These are phyloP conservation scores for Venturia asperata DNA, from an alignment of 2,329 filamentous ascomycete species.

Conservation along the genomic window DNA sequence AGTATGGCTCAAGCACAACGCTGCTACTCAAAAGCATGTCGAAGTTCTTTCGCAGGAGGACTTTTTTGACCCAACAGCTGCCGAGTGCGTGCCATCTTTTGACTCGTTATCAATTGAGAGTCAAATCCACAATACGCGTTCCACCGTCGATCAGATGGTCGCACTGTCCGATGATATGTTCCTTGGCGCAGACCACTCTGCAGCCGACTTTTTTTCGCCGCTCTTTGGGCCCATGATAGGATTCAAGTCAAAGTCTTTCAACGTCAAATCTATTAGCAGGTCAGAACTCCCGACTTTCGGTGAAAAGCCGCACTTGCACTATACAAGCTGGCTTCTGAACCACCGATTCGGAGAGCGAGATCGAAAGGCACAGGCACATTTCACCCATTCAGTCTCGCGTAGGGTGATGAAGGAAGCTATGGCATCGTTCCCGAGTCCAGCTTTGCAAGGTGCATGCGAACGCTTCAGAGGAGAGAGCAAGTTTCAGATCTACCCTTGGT, in stretches of 20 bases:
- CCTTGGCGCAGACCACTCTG: slow-evolving; percentile 36
- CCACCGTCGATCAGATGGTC: slow-evolving; percentile 36
- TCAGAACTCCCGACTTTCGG: slow-evolving; percentile 31
- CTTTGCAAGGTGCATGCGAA: slow-evolving; percentile 35
- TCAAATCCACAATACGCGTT: slow-evolving; percentile 39
- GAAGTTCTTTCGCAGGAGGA: slow-evolving; percentile 38
- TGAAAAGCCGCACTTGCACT: slow-evolving; percentile 40
- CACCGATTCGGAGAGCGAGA: slow-evolving; percentile 41
- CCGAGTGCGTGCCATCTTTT: slow-evolving; percentile 38
- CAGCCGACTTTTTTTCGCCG: slow-evolving; percentile 40
- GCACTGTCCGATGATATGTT: slow-evolving; percentile 42
- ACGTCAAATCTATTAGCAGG: slow-evolving; percentile 22
- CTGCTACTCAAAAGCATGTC: slow-evolving; percentile 26
- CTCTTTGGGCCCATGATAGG: slow-evolving; percentile 39
- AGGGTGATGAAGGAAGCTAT: slow-evolving; percentile 37
- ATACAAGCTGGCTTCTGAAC: slow-evolving; percentile 41
- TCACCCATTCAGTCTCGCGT: slow-evolving; percentile 37
- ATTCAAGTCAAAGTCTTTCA: slow-evolving; percentile 39
- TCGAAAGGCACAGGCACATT: slow-evolving; percentile 39
- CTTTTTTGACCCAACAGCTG: slow-evolving; percentile 36
- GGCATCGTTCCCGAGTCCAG: slow-evolving; percentile 37
- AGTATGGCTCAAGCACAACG: slow-evolving; percentile 33
- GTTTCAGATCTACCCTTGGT: slow-evolving; percentile 42
- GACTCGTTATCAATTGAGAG: slow-evolving; percentile 41
- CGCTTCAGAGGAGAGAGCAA: slow-evolving; percentile 38